Conservation (phyloP, 306 rosid species). For the Dicorynia guianensis region DNA sequence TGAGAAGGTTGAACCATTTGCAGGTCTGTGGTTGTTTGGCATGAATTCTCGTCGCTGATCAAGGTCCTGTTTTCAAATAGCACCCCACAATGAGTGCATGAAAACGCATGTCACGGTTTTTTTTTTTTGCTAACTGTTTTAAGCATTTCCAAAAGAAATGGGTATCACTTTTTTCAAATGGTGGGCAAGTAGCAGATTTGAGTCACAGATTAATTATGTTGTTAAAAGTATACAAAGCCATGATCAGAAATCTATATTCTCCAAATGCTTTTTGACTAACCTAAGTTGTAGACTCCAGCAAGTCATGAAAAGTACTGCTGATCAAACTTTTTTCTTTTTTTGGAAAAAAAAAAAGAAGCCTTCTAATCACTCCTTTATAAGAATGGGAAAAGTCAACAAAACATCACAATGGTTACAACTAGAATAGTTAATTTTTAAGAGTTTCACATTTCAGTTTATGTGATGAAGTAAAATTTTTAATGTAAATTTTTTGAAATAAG, state of each 20-base stretch:
- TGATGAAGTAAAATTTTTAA: no score
- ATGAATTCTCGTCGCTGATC: slow-evolving; percentile 74
- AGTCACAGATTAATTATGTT: neutral
- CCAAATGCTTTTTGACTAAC: slow-evolving; percentile 6
- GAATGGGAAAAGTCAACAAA: no score
- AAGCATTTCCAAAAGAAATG: neutral
- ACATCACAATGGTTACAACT: no score
- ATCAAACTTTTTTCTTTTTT: neutral
- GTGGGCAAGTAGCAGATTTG: slow-evolving; percentile 1
- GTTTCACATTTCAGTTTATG: no score
- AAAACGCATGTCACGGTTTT: neutral
- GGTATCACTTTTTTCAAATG: neutral
- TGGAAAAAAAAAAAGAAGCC: neutral
- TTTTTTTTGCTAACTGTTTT: no score
- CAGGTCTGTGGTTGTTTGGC: slow-evolving; percentile 82
- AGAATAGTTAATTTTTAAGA: no score
- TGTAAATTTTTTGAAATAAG: no score
- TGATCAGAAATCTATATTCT: slow-evolving; percentile 4
- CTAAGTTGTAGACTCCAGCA: neutral
- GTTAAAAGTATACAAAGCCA: slow-evolving; percentile 10
- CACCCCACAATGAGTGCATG: neutral
- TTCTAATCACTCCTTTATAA: neutral
- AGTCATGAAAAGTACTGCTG: neutral
- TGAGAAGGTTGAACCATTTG: slow-evolving; percentile 81
- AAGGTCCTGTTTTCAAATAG: slow-evolving; percentile 49